Conservation (phyloP, 2,329 filamentous ascomycete species). For the Acephala macrosclerotiorum region DNA sequence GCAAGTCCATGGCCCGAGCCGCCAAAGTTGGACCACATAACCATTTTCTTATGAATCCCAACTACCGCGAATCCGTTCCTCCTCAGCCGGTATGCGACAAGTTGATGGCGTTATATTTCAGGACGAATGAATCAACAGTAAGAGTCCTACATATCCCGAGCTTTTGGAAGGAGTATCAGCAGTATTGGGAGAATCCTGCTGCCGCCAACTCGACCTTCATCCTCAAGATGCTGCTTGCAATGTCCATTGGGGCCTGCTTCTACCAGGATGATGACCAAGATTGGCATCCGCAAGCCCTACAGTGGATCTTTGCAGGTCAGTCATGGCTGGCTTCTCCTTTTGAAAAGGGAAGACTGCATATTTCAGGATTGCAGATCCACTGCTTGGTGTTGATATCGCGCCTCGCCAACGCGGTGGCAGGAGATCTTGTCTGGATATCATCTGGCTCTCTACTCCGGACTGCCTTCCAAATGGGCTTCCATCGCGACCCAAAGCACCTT, state of each 20-base stretch:
- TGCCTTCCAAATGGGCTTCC: slow-evolving; percentile 65
- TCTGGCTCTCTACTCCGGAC: slow-evolving; percentile 58
- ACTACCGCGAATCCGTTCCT: slow-evolving; percentile 33
- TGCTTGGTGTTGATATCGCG: slow-evolving; percentile 59
- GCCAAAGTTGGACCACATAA: slow-evolving; percentile 31
- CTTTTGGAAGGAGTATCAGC: slow-evolving; percentile 52
- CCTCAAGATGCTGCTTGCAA: slow-evolving; percentile 37
- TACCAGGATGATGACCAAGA: slow-evolving; percentile 30
- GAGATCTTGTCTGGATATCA: slow-evolving; percentile 60
- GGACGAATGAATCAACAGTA: slow-evolving; percentile 51
- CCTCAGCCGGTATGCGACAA: slow-evolving; percentile 43
- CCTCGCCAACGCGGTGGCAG: slow-evolving; percentile 54
- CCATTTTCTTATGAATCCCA: slow-evolving; percentile 24
- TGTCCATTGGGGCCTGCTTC: slow-evolving; percentile 36
- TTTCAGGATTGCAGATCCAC: slow-evolving; percentile 58
- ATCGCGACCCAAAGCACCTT: slow-evolving; percentile 61
- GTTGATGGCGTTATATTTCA: slow-evolving; percentile 50
- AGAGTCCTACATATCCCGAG: slow-evolving; percentile 55
- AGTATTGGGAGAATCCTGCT: slow-evolving; percentile 48
- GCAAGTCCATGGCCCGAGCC: slow-evolving; percentile 33
- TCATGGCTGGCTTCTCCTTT: slow-evolving; percentile 40
- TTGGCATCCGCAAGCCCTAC: slow-evolving; percentile 26
- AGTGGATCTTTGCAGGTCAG: slow-evolving; percentile 38
- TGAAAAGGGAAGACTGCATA: slow-evolving; percentile 57
- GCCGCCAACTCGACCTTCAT: slow-evolving; percentile 26